Evolutionary conservation across 2,329 filamentous ascomycete genomes (phyloP).

Genomic region (Onygenales sp.): DNA sequence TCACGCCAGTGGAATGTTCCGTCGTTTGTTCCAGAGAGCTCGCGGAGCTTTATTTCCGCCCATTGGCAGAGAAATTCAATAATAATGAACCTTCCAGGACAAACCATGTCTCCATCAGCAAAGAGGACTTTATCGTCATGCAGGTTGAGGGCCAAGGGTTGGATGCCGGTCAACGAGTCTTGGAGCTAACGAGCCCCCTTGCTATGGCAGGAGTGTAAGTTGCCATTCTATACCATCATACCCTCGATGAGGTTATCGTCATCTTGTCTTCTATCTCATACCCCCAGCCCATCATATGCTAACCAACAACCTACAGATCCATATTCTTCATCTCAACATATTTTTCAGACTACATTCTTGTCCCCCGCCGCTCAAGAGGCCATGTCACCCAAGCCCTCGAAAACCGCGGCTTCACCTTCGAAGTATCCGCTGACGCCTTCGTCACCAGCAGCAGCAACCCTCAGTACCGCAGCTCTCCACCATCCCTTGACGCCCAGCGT

Average conservation of each 20-base stretch:
- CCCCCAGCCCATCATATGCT: background rate
- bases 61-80: conserved; percentile 57
- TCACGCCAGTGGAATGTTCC: conserved; percentile 87
- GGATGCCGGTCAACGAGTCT: conserved; percentile 81
- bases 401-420: conserved; percentile 73
- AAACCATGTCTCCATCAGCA: conserved; percentile 60
- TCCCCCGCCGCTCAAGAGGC: conserved; percentile 63
- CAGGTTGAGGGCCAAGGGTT: conserved; percentile 84
- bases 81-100: conserved; percentile 17
- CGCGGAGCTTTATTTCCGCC: conserved; percentile 65
- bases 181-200: conserved; percentile 83
- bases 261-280: background rate
- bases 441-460: conserved; percentile 44
- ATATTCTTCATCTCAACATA: conserved; percentile 99
- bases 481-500: conserved; percentile 17
- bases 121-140: conserved; percentile 78
- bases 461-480: conserved; percentile 34
- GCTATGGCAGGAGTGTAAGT: conserved; percentile 77
- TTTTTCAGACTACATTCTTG: conserved; percentile 93
- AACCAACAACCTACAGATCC: conserved; percentile 40
- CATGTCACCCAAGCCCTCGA: conserved; percentile 70
- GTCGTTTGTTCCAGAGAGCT: conserved; percentile 75
- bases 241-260: background rate
- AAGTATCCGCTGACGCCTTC: conserved; percentile 59
- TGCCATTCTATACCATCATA: background rate